These are phyloP conservation scores for Tolypocladium tundrense DNA, from an alignment of 2,329 filamentous ascomycete species.

Conservation along the genomic window DNA sequence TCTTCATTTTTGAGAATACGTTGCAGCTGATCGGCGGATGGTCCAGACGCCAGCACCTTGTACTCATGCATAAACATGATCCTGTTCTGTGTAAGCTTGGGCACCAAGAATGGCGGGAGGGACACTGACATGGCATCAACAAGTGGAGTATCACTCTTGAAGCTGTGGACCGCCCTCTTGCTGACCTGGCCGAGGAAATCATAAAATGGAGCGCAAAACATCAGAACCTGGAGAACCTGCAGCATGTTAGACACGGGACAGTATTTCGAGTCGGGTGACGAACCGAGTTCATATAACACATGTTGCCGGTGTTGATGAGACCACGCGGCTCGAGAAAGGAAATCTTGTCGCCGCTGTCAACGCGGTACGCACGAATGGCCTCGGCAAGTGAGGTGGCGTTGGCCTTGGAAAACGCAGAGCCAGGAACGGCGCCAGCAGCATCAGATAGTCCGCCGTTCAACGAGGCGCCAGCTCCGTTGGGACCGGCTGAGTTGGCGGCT, in stretches of 20 bases:
- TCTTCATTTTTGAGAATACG: conserved; percentile 70
- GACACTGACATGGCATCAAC: conserved; percentile 76
- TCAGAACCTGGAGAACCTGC: conserved; percentile 86
- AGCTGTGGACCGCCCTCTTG: conserved; percentile 75
- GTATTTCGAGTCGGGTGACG: conserved; percentile 22
- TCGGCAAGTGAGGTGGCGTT: conserved; percentile 58
- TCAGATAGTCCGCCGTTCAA: conserved; percentile 15
- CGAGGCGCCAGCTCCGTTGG: conserved; percentile 16
- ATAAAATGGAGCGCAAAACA: conserved; percentile 92
- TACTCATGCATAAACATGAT: conserved; percentile 96
- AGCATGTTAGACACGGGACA: background rate
- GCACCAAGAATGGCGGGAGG: background rate
- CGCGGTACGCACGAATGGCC: conserved; percentile 62
- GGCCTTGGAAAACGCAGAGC: conserved; percentile 29
- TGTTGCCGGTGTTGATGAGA: conserved; percentile 92
- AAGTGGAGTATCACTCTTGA: conserved; percentile 90
- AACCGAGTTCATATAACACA: conserved; percentile 99
- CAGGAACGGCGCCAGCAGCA: conserved; percentile 9
- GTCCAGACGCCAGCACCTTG: conserved; percentile 70
- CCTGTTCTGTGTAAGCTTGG: conserved; percentile 31
- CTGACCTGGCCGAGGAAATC: conserved; percentile 82
- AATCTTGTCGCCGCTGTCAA: conserved; percentile 54
- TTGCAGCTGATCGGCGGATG: conserved; percentile 62
- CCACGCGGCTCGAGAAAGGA: conserved; percentile 86
- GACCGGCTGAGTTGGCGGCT: conserved; percentile 6